Percentiles rank a stretch among this genome's conserved stretches.
These are phyloP conservation scores for Citrus reticulata DNA, from an alignment of 345 rosid species.

Conservation along the genomic window DNA sequence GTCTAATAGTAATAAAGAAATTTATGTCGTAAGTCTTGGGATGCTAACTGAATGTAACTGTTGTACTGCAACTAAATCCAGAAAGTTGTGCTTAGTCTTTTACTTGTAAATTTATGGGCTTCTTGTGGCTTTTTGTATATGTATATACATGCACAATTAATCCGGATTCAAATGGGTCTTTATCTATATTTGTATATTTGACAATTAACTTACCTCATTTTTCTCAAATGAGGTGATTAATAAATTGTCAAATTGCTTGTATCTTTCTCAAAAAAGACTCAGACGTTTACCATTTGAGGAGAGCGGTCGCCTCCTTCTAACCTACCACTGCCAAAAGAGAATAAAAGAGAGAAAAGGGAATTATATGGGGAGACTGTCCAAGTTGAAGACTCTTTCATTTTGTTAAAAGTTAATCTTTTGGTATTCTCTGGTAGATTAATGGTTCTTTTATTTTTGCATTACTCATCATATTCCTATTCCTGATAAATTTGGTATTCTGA, in stretches of 20 bases:
- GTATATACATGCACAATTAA: too few relatives aligned
- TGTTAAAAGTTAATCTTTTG: background rate
- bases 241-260: background rate
- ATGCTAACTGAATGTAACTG: background rate
- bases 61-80: background rate
- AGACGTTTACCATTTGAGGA: background rate
- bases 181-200: too few relatives aligned
- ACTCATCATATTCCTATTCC: background rate
- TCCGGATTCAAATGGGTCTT: too few relatives aligned
- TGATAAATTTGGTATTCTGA: background rate
- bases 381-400: background rate
- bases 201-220: too few relatives aligned
- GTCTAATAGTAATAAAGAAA: background rate
- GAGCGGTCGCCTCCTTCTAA: background rate
- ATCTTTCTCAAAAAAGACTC: background rate
- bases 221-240: background rate
- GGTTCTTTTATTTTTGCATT: background rate
- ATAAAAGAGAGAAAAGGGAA: background rate
- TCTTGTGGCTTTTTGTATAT: background rate
- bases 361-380: background rate
- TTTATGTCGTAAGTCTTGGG: background rate
- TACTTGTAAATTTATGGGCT: background rate
- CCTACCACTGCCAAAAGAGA: background rate
- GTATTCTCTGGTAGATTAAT: background rate
- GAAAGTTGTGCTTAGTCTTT: background rate